These are phyloP conservation scores for Saccharomycopsis fermentans DNA, from an alignment of 805 yeast species.

Conservation along the genomic window DNA sequence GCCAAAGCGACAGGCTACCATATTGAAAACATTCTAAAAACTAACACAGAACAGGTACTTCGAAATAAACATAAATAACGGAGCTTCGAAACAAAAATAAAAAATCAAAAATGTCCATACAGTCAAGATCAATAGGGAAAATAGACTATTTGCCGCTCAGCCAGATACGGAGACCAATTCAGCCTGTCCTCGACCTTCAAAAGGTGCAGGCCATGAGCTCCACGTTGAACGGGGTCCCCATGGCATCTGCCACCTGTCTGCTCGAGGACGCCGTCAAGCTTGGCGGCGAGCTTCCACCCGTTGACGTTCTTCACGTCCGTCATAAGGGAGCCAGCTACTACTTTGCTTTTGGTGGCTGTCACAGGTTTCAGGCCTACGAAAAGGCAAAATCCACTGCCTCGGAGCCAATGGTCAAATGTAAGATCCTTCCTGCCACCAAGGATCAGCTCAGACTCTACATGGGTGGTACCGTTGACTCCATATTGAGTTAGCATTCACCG, in stretches of 20 bases:
- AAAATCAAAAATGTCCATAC: conserved; percentile 58
- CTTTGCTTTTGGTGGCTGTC: conserved; percentile 89
- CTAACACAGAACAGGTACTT: too few relatives aligned
- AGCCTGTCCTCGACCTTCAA: conserved; percentile 66
- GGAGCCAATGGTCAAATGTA: conserved; percentile 49
- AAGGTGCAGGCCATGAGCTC: conserved; percentile 76
- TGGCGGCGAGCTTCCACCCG: conserved; percentile 66
- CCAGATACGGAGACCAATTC: conserved; percentile 69
- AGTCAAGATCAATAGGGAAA: conserved; percentile 44
- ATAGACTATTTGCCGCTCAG: conserved; percentile 53
- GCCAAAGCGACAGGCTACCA: too few relatives aligned
- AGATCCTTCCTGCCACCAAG: conserved; percentile 65
- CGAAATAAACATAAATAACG: too few relatives aligned
- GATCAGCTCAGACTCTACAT: conserved; percentile 57
- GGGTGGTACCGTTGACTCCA: conserved; percentile 55
- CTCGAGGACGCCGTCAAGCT: conserved; percentile 28
- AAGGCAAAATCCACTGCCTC: conserved; percentile 28
- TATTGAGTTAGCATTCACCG: conserved; percentile 31
- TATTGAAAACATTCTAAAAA: too few relatives aligned
- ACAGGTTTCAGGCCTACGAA: conserved; percentile 81
- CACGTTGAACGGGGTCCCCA: conserved; percentile 54
- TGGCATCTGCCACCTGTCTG: conserved; percentile 52
- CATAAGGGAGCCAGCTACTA: conserved; percentile 52
- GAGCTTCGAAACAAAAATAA: too few relatives aligned
- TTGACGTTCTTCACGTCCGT: conserved; percentile 63